Conservation (phyloP, 106 monocot genomes). For the Posidonia australis region DNA sequence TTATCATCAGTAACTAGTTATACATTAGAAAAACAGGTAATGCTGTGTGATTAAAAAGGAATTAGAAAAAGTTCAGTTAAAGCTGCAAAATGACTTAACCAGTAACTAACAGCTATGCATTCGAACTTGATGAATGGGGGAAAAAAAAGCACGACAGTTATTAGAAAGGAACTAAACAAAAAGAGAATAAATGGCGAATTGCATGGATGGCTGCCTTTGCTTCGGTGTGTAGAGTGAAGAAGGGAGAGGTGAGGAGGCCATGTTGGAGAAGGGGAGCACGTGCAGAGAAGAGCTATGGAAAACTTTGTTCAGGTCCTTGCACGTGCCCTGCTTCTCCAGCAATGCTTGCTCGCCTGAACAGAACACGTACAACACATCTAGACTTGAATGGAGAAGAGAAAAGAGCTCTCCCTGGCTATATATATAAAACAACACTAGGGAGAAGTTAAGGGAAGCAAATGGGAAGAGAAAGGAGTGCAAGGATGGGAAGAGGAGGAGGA, state of each 20-base stretch:
- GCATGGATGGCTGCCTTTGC: background rate
- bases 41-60: too few relatives aligned
- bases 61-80: too few relatives aligned
- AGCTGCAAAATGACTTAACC: too few relatives aligned
- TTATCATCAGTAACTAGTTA: too few relatives aligned
- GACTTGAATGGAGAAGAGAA: background rate
- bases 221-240: background rate
- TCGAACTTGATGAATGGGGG: too few relatives aligned
- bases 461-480: background rate
- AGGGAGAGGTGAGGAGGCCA: constrained; percentile 1
- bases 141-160: too few relatives aligned
- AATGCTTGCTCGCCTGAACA: constrained; percentile 2
- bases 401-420: background rate
- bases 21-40: too few relatives aligned
- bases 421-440: background rate
- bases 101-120: too few relatives aligned
- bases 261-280: constrained; percentile 10
- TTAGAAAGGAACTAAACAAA: background rate
- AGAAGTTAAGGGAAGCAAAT: background rate
- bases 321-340: constrained; percentile 15
- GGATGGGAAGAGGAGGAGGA: background rate
- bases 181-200: background rate
- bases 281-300: background rate
- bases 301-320: background rate
- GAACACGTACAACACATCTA: background rate